Percentiles rank a stretch among this genome's conserved stretches.
phyloP scores from a whole-genome alignment of 495 filamentous ascomycete genomes.

The Cercophora sp. region DNA sequence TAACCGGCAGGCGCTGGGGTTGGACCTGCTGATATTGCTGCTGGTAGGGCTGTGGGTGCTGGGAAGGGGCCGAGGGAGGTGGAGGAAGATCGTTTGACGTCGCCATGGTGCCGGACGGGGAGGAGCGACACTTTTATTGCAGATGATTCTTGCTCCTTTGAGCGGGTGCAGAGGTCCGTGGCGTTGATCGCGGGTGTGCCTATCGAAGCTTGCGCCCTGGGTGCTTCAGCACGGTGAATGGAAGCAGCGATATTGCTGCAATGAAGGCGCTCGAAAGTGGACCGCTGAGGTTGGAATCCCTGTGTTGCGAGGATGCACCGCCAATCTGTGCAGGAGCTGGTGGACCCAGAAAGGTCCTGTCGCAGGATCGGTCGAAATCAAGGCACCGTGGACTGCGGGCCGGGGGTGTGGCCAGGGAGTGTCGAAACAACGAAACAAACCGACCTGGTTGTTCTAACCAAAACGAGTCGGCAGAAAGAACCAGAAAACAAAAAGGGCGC shows the following conservation, averaged over 20 bases:
- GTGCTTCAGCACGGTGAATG: conserved; percentile 3
- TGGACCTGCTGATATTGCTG: conserved; percentile 26
- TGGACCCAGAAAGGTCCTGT: conserved; percentile 9
- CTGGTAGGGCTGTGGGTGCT: conserved; percentile 29
- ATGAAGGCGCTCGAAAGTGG: conserved; percentile 2
- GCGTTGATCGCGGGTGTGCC: conserved; percentile 1
- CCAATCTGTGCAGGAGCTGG: conserved; percentile 9
- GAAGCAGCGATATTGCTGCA: neutral
- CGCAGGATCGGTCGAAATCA: conserved; percentile 20
- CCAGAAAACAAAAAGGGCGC: neutral
- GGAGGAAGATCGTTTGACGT: conserved; percentile 22
- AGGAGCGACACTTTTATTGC: conserved; percentile 23
- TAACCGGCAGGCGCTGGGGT: conserved; percentile 22
- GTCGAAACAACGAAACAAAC: conserved; percentile 6
- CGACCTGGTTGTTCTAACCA: neutral
- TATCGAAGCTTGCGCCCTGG: neutral
- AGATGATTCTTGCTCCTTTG: conserved; percentile 9
- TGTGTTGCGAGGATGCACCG: neutral
- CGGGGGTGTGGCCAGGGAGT: neutral
- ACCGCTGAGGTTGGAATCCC: conserved; percentile 4
- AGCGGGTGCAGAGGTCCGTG: conserved; percentile 12
- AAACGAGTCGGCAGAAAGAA: conserved; percentile 6
- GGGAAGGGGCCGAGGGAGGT: conserved; percentile 16
- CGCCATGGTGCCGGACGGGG: conserved; percentile 27
- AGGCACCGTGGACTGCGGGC: conserved; percentile 12